phyloP scores from a whole-genome alignment of 176 grass and related monocot species.

The Rhynchospora pubera region DNA sequence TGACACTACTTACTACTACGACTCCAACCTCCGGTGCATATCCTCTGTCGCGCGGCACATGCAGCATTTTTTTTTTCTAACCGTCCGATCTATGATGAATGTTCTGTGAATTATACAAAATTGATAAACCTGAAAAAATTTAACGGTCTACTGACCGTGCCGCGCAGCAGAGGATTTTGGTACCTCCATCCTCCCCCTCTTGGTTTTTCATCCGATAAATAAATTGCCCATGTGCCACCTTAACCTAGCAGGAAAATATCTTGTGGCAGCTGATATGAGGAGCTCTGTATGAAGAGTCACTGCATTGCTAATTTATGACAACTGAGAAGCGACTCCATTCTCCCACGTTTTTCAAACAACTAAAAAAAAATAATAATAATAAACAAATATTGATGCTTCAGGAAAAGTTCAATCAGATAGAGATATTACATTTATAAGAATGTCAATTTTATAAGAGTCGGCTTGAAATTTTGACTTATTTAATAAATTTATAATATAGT shows the following conservation, averaged over 20 bases:
- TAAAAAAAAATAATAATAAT: too few relatives aligned
- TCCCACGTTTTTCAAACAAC: too few relatives aligned
- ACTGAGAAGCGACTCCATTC: too few relatives aligned
- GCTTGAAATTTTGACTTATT: background rate
- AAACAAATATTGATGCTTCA: background rate
- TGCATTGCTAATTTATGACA: background rate
- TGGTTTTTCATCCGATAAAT: background rate
- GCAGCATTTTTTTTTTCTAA: too few relatives aligned
- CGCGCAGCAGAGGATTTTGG: too few relatives aligned
- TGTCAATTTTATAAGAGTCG: background rate
- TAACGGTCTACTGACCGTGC: too few relatives aligned
- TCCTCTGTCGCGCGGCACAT: too few relatives aligned
- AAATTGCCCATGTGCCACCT: background rate
- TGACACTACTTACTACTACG: slow-evolving; percentile 1
- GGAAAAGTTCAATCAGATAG: background rate
- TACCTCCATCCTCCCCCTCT: too few relatives aligned
- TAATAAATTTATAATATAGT: background rate
- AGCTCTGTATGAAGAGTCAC: background rate
- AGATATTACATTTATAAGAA: background rate
- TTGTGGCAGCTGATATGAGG: background rate
- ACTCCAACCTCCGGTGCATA: too few relatives aligned
- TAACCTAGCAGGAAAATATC: background rate
- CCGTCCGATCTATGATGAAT: too few relatives aligned
- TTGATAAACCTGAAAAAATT: too few relatives aligned
- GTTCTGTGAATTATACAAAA: too few relatives aligned